Evolutionary conservation across 208 protist species (phyloP).

Genomic region (Vickermania spadyakhi): DNA sequence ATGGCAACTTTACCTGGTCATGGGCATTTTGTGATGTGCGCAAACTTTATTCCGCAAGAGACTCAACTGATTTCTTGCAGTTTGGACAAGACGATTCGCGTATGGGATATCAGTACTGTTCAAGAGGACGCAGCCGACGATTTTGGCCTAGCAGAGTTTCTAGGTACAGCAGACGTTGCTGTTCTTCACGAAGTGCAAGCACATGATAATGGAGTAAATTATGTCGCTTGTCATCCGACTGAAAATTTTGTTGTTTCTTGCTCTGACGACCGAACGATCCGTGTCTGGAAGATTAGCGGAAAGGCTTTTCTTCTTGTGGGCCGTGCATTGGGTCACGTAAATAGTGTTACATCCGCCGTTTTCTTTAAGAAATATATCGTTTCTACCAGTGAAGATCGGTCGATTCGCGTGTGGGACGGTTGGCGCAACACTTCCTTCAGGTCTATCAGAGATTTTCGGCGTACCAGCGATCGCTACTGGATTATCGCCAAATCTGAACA

Average conservation of each 20-base stretch:
- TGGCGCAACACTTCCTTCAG: constrained; percentile 3
- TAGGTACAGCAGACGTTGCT: constrained; percentile 90
- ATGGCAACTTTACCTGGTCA: constrained; percentile 94
- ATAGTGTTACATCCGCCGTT: constrained; percentile 96
- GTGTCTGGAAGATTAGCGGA: constrained; percentile 94
- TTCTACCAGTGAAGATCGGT: constrained; percentile 93
- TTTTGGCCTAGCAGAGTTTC: constrained; percentile 86
- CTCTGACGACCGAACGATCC: constrained; percentile 96
- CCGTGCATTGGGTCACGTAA: constrained; percentile 94
- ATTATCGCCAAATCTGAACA: constrained; percentile 91
- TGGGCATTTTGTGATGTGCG: constrained; percentile 99
- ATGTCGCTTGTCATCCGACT: constrained; percentile 97
- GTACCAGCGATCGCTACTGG: constrained; percentile 98
- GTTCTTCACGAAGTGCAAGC: constrained; percentile 96
- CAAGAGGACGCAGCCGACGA: constrained; percentile 42
- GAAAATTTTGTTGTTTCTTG: constrained; percentile 94
- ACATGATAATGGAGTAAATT: constrained; percentile 99
- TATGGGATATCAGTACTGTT: constrained; percentile 98
- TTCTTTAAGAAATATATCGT: constrained; percentile 97
- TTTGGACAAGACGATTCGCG: constrained; percentile 97
- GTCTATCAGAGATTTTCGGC: constrained; percentile 83
- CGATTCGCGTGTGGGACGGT: constrained; percentile 90
- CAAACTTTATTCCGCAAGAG: constrained; percentile 92
- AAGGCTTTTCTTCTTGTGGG: constrained; percentile 84
- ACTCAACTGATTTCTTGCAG: constrained; percentile 97